phyloP scores from a whole-genome alignment of 2,329 filamentous ascomycete species.

The Penicillium sp. region DNA sequence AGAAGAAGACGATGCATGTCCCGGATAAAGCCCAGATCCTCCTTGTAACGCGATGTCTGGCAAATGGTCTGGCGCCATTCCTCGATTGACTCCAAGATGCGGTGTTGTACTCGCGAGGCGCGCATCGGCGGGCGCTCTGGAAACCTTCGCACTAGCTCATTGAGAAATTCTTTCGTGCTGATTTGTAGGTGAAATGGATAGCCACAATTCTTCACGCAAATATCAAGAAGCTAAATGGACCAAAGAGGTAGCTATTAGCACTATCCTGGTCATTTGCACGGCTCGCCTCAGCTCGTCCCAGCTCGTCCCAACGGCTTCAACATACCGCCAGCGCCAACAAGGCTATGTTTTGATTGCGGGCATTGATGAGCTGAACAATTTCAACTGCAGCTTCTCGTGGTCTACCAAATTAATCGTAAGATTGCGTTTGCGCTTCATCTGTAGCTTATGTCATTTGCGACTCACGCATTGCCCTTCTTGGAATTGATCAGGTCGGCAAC shows the following conservation, averaged over 20 bases:
- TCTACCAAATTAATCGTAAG: constrained; percentile 28
- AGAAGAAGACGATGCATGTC: constrained; percentile 95
- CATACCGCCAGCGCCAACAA: constrained; percentile 71
- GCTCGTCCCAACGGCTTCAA: constrained; percentile 7
- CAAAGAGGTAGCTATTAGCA: constrained; percentile 4
- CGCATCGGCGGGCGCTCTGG: constrained; percentile 87
- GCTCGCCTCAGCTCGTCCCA: constrained; percentile 7
- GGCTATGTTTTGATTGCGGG: constrained; percentile 92
- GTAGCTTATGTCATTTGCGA: constrained; percentile 4
- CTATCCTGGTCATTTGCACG: constrained; percentile 5
- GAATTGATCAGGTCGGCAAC: constrained; percentile 94
- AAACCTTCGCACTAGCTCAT: constrained; percentile 93
- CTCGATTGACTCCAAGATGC: constrained; percentile 92
- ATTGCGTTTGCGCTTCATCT: constrained; percentile 20
- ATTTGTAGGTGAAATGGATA: constrained; percentile 99
- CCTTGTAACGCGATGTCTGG: constrained; percentile 94
- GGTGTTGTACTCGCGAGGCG: constrained; percentile 77
- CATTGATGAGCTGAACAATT: constrained; percentile 92
- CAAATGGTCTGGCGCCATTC: constrained; percentile 99
- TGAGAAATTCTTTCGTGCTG: constrained; percentile 96
- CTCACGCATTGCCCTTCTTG: constrained; percentile 85
- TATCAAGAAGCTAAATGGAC: constrained; percentile 68
- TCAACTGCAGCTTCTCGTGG: constrained; percentile 90
- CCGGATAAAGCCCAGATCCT: constrained; percentile 89
- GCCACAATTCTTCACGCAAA: constrained; percentile 99